These are phyloP conservation scores for Trichosphaerium sp. DNA, from an alignment of 78 protist genomes.

Conservation along the genomic window DNA sequence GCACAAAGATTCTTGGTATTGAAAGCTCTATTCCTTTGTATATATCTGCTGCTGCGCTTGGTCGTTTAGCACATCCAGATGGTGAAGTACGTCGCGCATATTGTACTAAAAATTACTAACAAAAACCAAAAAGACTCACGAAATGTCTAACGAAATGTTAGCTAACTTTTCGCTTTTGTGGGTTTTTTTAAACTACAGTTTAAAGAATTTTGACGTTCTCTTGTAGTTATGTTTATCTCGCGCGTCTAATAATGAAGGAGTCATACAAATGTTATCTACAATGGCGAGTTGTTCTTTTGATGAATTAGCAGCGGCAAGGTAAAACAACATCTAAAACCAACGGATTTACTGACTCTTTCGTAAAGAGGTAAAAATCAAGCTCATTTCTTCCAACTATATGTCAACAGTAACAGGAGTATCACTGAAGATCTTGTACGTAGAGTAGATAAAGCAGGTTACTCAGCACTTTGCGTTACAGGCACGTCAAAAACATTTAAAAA, in stretches of 20 bases:
- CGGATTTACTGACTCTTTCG: not conserved
- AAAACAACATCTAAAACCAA: not conserved
- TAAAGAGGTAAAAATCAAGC: not conserved
- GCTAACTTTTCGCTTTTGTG: no score
- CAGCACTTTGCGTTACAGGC: not conserved
- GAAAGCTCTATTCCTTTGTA: slow-evolving; percentile 9
- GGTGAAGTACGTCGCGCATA: not conserved
- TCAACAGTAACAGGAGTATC: not conserved
- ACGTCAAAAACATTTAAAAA: no score
- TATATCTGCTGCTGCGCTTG: not conserved
- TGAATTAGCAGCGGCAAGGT: not conserved
- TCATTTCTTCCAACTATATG: not conserved
- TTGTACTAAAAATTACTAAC: not conserved
- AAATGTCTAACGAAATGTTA: no score
- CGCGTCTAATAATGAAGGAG: not conserved
- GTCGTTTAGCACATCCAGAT: not conserved
- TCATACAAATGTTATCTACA: not conserved
- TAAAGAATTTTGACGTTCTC: not conserved
- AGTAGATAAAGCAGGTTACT: not conserved
- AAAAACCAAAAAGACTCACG: not conserved
- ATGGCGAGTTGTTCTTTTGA: not conserved
- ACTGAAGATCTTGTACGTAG: not conserved
- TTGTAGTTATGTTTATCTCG: not conserved
- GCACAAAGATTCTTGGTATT: slow-evolving; percentile 1
- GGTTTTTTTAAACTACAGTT: no score